A percentile compares a stretch with the other conserved stretches of the same genome.
Evolutionary conservation across 768 basidiomycete genomes (phyloP).

Genomic region (Suillus luteus): DNA sequence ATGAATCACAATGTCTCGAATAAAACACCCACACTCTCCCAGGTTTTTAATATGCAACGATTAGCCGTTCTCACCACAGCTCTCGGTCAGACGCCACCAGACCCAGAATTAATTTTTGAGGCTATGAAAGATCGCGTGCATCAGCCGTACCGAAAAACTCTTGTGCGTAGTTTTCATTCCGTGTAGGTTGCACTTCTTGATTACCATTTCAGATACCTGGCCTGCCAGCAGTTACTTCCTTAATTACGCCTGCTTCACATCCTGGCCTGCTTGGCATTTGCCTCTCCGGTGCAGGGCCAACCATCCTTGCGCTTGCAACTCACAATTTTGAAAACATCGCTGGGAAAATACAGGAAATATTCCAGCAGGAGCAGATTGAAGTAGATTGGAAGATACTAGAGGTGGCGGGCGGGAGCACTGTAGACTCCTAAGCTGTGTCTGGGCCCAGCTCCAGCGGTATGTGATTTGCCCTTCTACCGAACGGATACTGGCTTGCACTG

Average conservation of each 20-base stretch:
- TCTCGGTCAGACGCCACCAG: constrained; percentile 85
- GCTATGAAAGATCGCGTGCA: constrained; percentile 99
- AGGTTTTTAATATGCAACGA: constrained; percentile 98
- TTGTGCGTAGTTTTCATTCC: constrained; percentile 53
- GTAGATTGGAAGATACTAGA: constrained; percentile 91
- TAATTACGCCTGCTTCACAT: constrained; percentile 85
- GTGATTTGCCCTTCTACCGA: neutral
- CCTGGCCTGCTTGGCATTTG: constrained; percentile 97
- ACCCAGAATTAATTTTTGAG: constrained; percentile 96
- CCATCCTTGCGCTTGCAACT: constrained; percentile 93
- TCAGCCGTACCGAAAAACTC: constrained; percentile 88
- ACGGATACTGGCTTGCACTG: neutral
- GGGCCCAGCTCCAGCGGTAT: neutral
- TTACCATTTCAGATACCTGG: constrained; percentile 78
- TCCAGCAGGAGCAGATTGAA: constrained; percentile 67
- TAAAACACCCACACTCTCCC: neutral
- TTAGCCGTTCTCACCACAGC: constrained; percentile 96
- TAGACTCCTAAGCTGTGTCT: constrained; percentile 18
- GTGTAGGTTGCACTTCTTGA: neutral
- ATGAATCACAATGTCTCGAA: neutral
- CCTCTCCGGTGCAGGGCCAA: constrained; percentile 96
- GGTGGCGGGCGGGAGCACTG: constrained; percentile 51
- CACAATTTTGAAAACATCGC: constrained; percentile 83
- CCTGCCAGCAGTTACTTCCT: constrained; percentile 86
- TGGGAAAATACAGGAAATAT: constrained; percentile 74